phyloP scores from a whole-genome alignment of 177 flowering plant species.

The Vitis hybrid region DNA sequence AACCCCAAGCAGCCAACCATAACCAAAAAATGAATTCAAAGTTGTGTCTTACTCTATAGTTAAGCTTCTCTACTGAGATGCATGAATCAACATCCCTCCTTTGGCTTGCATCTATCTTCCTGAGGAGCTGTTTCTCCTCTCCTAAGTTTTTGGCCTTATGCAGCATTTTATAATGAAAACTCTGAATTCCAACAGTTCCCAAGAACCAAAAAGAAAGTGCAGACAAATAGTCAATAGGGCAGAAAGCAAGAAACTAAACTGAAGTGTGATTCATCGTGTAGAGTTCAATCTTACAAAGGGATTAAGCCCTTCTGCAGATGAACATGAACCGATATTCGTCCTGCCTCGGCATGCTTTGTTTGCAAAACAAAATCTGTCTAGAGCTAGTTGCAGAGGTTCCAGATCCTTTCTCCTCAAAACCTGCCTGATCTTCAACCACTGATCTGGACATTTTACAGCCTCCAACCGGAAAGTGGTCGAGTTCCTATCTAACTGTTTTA shows the following conservation, averaged over 20 bases:
- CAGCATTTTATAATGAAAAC: slow-evolving; percentile 12
- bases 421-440: neutral
- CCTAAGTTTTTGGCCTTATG: slow-evolving; percentile 4
- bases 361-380: slow-evolving; percentile 7
- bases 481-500: neutral
- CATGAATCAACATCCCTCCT: neutral
- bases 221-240: neutral
- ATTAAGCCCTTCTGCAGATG: neutral
- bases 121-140: slow-evolving; percentile 10
- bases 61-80: neutral
- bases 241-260: neutral
- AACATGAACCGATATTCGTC: neutral
- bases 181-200: neutral
- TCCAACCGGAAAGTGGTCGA: no score
- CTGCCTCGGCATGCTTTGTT: neutral
- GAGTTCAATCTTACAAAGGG: slow-evolving; percentile 5
- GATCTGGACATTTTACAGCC: no score
- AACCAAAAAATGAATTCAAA: no score
- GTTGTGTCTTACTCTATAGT: neutral
- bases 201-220: neutral
- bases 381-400: neutral
- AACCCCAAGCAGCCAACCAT: no score
- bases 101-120: slow-evolving; percentile 4
- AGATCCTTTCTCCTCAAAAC: neutral
- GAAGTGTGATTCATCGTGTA: neutral